Evolutionary conservation across 139 green algal species (phyloP).

Genomic region (Closterium sp.): DNA sequence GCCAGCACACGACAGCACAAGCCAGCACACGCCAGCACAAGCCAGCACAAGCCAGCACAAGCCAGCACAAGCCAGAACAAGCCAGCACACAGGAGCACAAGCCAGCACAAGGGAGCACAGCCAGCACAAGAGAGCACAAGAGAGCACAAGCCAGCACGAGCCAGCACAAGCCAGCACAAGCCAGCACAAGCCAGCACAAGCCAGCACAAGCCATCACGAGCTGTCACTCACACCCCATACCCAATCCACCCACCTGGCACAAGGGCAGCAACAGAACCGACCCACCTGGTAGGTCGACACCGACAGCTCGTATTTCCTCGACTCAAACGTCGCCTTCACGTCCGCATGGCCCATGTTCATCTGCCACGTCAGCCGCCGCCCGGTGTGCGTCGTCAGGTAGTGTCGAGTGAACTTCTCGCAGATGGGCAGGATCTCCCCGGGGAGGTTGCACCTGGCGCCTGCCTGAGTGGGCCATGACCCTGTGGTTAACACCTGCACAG

Average conservation of each 20-base stretch:
- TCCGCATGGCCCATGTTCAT: slow-evolving; percentile 92
- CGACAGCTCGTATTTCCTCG: slow-evolving; percentile 83
- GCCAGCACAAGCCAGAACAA: too few relatives aligned
- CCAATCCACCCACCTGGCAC: neutral
- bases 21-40: neutral
- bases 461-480: slow-evolving; percentile 86
- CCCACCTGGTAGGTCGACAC: slow-evolving; percentile 77
- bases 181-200: neutral
- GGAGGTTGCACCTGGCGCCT: slow-evolving; percentile 77
- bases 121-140: neutral
- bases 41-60: neutral
- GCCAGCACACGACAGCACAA: neutral
- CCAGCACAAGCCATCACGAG: neutral
- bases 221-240: slow-evolving; percentile 59
- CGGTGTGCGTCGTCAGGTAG: slow-evolving; percentile 73
- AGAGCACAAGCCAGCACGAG: neutral
- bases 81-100: too few relatives aligned
- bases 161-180: neutral
- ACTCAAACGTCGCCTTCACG: slow-evolving; percentile 66
- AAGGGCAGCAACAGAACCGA: neutral
- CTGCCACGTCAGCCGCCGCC: slow-evolving; percentile 90
- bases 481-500: slow-evolving; percentile 83
- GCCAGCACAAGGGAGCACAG: too few relatives aligned
- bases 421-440: slow-evolving; percentile 72
- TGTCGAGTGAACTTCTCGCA: slow-evolving; percentile 78